phyloP scores from a whole-genome alignment of 495 filamentous ascomycete species.

The Hypoxylon subgilvum region DNA sequence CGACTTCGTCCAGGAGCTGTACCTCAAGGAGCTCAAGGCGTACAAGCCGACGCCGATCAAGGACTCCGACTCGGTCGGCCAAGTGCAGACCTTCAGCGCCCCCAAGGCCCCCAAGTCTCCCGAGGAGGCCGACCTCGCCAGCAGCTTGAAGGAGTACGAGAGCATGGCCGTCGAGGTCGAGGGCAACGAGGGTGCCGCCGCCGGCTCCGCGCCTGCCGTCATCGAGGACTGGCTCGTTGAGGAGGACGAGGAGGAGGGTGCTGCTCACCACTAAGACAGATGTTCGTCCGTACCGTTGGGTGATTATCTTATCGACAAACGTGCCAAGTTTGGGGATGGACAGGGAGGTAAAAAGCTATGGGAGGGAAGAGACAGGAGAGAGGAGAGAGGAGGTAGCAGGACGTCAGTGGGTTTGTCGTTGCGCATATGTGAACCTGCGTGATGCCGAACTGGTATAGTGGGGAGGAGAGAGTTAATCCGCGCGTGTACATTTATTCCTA shows the following conservation, averaged over 20 bases:
- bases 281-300: neutral
- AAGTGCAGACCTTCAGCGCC: conserved; percentile 83
- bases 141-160: conserved; percentile 92
- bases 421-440: too few relatives aligned
- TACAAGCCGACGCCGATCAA: conserved; percentile 89
- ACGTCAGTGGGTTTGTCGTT: too few relatives aligned
- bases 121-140: conserved; percentile 89
- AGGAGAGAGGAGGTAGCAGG: too few relatives aligned
- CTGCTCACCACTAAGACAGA: conserved; percentile 44
- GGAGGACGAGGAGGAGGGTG: conserved; percentile 51
- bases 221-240: conserved; percentile 59
- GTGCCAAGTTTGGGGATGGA: too few relatives aligned
- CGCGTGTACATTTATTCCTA: conserved; percentile 38
- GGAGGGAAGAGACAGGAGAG: neutral
- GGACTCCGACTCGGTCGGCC: conserved; percentile 81
- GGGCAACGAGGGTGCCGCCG: conserved; percentile 66
- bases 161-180: conserved; percentile 90
- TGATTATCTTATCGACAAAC: too few relatives aligned
- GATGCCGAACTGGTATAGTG: conserved; percentile 5
- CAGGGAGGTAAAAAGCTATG: too few relatives aligned
- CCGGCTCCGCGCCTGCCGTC: conserved; percentile 44
- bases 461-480: conserved; percentile 9
- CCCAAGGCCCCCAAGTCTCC: conserved; percentile 84
- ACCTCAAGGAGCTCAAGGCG: conserved; percentile 89
- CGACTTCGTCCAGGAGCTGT: conserved; percentile 95